Evolutionary conservation across 164 flowering plant genomes (phyloP), one percentile per base, ranked within the genome.

Genomic region (Akebia trifoliata): DNA sequence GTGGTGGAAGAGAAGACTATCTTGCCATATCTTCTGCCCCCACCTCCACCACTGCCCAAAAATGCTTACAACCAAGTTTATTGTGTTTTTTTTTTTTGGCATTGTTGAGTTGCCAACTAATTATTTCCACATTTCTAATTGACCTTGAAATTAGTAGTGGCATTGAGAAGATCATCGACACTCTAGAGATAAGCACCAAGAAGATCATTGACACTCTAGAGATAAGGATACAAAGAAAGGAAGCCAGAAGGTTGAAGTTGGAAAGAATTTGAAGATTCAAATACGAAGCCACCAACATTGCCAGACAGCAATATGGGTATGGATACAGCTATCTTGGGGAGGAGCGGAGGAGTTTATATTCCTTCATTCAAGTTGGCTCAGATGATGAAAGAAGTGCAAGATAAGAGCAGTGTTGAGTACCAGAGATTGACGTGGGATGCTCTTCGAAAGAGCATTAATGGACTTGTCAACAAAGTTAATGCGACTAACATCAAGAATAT

Each of bases 401-500:
- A 90, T 43, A 90, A 90, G 55, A 82, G 85, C 50, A 88, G 99
- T 53, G 50, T 52, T 0, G 93, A 90, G 65, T 90, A 88, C 59
- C 99, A 94, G 70, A 57, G 95, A 12, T 56, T 90, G 71, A 88
- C 99, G 0, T 94, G 99, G 99, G 97, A 90, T 73, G 99, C 99
- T 1, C 75, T 94, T 39, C 74, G 94, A 6, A 94, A 94, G 73
- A 86, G 95, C 65, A 90, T 94, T 4, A 90, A 90, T 72, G 99
- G 99, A 25, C 75, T 90, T 25, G 95, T 94, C 8, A 94, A 90
- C 73, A 94, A 94, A 60, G 97, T 94, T 0, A 94, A 88, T 76
- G 97, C 96, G 0, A 70, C 83, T 0, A 94, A 94, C 50, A 76
- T 85, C 15, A 86, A 90, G 72, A 84, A 94, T 53, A 94, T 90